Evolutionary conservation across 2,329 filamentous ascomycete genomes (phyloP).

Genomic region (Drechslerella coelobrocha): DNA sequence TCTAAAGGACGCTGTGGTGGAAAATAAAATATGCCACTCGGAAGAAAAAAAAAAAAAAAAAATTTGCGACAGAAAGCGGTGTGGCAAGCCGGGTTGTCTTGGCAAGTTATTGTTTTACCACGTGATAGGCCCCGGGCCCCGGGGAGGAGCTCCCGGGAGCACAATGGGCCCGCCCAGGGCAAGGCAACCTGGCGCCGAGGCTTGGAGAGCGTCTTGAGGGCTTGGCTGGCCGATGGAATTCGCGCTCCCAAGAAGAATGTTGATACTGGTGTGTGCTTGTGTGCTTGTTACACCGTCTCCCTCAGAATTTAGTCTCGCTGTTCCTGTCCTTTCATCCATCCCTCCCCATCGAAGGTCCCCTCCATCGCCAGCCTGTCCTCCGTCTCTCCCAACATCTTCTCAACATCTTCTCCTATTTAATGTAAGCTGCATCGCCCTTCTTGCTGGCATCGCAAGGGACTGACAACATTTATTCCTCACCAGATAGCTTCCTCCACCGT

Average conservation of each 20-base stretch:
- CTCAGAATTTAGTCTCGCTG: constrained; percentile 13
- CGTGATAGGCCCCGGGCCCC: constrained; percentile 2
- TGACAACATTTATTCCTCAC: not conserved
- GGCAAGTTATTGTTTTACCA: not conserved
- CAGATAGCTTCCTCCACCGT: constrained; percentile 1
- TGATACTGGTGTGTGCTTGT: constrained; percentile 1
- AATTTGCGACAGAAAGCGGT: constrained; percentile 18
- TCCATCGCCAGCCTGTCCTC: not conserved
- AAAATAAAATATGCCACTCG: not conserved
- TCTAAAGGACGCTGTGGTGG: not conserved
- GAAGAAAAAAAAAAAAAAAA: constrained; percentile 24
- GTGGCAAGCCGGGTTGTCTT: not conserved
- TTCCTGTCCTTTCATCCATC: not conserved
- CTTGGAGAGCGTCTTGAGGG: constrained; percentile 28
- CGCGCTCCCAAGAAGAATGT: constrained; percentile 42
- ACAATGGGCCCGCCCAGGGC: constrained; percentile 6
- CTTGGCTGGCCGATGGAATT: constrained; percentile 33
- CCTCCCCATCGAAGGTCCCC: not conserved
- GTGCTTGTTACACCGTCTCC: constrained; percentile 30
- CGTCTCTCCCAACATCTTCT: not conserved
- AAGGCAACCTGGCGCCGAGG: constrained; percentile 41
- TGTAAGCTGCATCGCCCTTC: not conserved
- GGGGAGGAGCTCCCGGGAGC: not conserved
- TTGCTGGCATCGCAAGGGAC: not conserved
- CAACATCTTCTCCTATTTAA: not conserved